Conservation (phyloP, 371 early-diverging fungal species). For the Polyrhizophydium stewartii region DNA sequence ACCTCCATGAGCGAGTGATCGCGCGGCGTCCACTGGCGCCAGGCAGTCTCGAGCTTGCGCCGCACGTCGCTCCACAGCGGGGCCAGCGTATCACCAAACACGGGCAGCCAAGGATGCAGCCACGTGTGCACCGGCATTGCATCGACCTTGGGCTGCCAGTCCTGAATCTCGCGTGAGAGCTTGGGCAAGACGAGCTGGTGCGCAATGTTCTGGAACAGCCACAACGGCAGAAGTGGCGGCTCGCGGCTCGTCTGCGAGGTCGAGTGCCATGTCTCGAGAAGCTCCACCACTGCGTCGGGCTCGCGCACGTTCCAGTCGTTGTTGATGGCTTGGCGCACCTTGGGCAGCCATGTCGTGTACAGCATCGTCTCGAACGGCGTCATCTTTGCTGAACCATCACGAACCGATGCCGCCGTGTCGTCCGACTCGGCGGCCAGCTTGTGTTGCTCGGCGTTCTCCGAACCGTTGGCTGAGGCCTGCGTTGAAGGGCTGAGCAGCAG, state of each 20-base stretch:
- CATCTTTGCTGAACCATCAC: slow-evolving; percentile 33
- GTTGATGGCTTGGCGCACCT: slow-evolving; percentile 72
- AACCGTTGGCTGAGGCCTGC: slow-evolving; percentile 3
- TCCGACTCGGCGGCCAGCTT: slow-evolving; percentile 22
- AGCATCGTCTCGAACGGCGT: slow-evolving; percentile 79
- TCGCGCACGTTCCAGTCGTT: slow-evolving; percentile 69
- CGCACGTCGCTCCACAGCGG: slow-evolving; percentile 58
- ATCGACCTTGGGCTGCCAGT: slow-evolving; percentile 70
- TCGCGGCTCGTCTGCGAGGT: background rate
- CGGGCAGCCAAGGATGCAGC: slow-evolving; percentile 83
- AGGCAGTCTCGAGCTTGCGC: slow-evolving; percentile 53
- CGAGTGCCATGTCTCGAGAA: slow-evolving; percentile 70
- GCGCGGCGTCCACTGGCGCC: slow-evolving; percentile 66
- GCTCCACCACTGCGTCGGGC: slow-evolving; percentile 60
- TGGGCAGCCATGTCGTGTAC: slow-evolving; percentile 72
- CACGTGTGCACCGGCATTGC: slow-evolving; percentile 56
- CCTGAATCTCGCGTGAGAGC: slow-evolving; percentile 55
- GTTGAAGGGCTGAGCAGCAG: no score
- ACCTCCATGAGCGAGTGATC: slow-evolving; percentile 54
- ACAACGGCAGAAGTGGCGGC: slow-evolving; percentile 58
- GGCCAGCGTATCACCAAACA: slow-evolving; percentile 55
- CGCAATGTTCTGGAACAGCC: slow-evolving; percentile 69
- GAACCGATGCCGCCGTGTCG: background rate
- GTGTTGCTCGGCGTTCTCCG: background rate
- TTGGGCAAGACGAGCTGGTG: slow-evolving; percentile 76